These are phyloP conservation scores for Aspergillus campestris DNA, from an alignment of 495 filamentous ascomycete genomes.

Conservation along the genomic window DNA sequence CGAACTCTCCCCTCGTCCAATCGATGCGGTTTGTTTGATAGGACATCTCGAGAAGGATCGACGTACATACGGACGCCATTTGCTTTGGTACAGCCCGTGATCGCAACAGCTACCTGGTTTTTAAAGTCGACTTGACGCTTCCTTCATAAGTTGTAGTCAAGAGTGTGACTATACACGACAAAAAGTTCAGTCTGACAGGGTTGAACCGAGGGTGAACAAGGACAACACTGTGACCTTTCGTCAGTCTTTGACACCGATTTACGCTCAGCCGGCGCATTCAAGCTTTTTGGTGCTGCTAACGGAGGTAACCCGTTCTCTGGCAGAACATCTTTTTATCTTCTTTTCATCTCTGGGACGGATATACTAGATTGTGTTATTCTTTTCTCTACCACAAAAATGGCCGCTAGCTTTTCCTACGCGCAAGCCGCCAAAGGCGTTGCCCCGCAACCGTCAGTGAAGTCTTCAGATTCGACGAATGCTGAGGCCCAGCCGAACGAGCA, in stretches of 20 bases:
- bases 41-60: slow-evolving; percentile 4
- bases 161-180: no score
- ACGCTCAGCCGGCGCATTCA: slow-evolving; percentile 14
- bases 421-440: slow-evolving; percentile 79
- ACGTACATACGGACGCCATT: background rate
- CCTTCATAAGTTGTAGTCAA: slow-evolving; percentile 10
- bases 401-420: slow-evolving; percentile 74
- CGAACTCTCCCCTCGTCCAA: slow-evolving; percentile 1
- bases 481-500: slow-evolving; percentile 25
- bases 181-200: slow-evolving; percentile 14
- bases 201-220: slow-evolving; percentile 23
- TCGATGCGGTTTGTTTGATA: slow-evolving; percentile 28
- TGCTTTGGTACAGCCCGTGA: background rate
- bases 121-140: background rate
- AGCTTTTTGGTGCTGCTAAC: slow-evolving; percentile 18
- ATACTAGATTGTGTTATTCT: slow-evolving; percentile 8
- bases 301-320: slow-evolving; percentile 20
- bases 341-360: slow-evolving; percentile 9
- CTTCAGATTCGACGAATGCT: slow-evolving; percentile 20
- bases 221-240: slow-evolving; percentile 18
- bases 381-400: slow-evolving; percentile 17
- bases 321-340: slow-evolving; percentile 16
- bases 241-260: slow-evolving; percentile 22
- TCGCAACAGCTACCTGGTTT: background rate
- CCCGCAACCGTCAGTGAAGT: slow-evolving; percentile 28